Evolutionary conservation across 2,329 filamentous ascomycete genomes (phyloP).

Genomic region (Pestalotiopsis sp.): DNA sequence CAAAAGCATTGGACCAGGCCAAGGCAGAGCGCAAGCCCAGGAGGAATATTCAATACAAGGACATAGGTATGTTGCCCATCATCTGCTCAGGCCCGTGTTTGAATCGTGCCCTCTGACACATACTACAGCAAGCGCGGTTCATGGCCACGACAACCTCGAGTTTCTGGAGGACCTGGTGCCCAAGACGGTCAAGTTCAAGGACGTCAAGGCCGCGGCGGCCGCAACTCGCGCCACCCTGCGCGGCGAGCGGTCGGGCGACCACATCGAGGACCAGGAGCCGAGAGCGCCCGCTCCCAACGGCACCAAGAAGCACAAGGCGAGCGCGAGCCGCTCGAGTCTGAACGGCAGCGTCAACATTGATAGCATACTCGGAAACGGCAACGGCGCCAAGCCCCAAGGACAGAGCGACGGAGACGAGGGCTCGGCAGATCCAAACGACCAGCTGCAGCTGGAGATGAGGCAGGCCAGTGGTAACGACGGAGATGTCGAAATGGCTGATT

Average conservation of each 20-base stretch:
- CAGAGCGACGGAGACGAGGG: conserved; percentile 25
- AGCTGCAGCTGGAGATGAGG: conserved; percentile 58
- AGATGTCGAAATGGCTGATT: conserved; percentile 65
- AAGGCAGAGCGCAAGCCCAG: conserved; percentile 91
- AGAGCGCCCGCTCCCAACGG: conserved; percentile 29
- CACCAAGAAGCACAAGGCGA: conserved; percentile 39
- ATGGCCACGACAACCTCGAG: conserved; percentile 89
- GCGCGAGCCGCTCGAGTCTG: conserved; percentile 24
- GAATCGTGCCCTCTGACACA: background rate
- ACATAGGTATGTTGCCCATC: conserved; percentile 67
- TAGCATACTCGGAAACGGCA: conserved; percentile 28
- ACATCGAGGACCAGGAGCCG: conserved; percentile 24
- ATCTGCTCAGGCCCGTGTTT: background rate
- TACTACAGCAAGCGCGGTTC: conserved; percentile 74
- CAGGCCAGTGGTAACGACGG: conserved; percentile 46
- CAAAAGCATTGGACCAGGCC: conserved; percentile 83
- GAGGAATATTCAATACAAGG: conserved; percentile 93
- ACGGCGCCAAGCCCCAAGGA: conserved; percentile 26
- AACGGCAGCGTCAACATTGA: conserved; percentile 25
- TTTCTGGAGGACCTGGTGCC: conserved; percentile 92
- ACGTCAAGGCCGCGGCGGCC: conserved; percentile 68
- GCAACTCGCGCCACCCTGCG: conserved; percentile 51
- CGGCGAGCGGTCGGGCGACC: conserved; percentile 38
- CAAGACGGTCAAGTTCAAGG: conserved; percentile 79
- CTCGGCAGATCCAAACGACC: conserved; percentile 50